phyloP scores from a whole-genome alignment of 495 filamentous ascomycete species.

The Neurospora sp. region DNA sequence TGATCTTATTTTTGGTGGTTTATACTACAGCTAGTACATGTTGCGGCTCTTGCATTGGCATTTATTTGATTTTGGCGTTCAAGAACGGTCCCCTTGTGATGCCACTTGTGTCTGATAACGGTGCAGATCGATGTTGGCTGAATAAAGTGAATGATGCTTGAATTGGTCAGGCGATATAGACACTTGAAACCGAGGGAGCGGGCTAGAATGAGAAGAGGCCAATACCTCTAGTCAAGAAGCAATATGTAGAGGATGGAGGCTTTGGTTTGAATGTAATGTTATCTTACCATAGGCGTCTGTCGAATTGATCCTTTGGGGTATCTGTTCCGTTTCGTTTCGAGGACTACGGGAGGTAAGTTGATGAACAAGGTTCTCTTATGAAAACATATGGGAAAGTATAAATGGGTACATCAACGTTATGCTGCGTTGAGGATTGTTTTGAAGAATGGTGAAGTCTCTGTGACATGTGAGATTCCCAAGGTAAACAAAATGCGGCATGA shows the following conservation, averaged over 20 bases:
- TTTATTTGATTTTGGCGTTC: not conserved
- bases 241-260: not conserved
- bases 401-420: not conserved
- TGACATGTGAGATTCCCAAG: not conserved
- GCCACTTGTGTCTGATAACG: not conserved
- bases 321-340: not conserved
- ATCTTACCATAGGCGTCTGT: not conserved
- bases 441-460: not conserved
- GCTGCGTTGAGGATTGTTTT: not conserved
- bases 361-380: not conserved
- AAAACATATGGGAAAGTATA: not conserved
- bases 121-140: not conserved
- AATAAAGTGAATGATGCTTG: not conserved
- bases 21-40: not conserved
- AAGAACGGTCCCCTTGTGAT: not conserved
- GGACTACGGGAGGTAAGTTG: not conserved
- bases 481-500: not conserved
- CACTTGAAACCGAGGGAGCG: not conserved
- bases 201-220: not conserved
- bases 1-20: not conserved
- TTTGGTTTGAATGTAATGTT: not conserved
- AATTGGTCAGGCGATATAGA: not conserved
- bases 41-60: not conserved
- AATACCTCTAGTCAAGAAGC: not conserved
- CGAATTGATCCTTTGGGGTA: not conserved